Base-by-base conservation (phyloP, 371 early-diverging fungal genomes). In the Rhizopus arrhizus region DNA sequence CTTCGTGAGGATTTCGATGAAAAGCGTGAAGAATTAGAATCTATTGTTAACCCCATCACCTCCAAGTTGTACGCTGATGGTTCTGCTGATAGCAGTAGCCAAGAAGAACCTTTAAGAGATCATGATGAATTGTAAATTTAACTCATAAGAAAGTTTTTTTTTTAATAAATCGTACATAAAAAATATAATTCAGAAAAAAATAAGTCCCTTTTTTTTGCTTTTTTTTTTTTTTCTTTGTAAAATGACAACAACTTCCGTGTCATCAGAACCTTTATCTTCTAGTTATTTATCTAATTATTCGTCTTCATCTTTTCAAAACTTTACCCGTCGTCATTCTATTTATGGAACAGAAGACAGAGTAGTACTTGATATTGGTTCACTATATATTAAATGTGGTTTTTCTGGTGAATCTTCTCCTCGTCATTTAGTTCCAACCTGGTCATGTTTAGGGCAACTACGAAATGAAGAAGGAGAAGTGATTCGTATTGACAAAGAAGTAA, bases 41-140 rank as follows among this genome's bases (percentile, higher is more conserved):
- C 85, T 36, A 71, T 94, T 53, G 89, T 94, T 40, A 92, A 93
- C 82, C 94, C 95, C 63, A 93, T 95, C 74, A 90, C 89, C 58
- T 68, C 85, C 74, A 92, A 93, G 81, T 76, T 93, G 42, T 93
- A 94, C 70, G 86, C 80, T 58, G 82, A 76, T 59, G 82, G 77
- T 38, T 74, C 78, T 55, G 78, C 78, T 34, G 76, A 72, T 61
- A 48, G 48, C 31, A 72, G 75, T 53, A 82, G 80, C 42, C 80
- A 79, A 52, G 84, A 83, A 53, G 91, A 89, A 65, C 83, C 89
- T 47, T 78, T 85, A 62, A 74, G 77, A 55, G 84, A 80, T 65
- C 91, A 91, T 76, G 91, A 92, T 70, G 92, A 88, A 77, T 75
- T 88, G 75, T 88, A 86, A 85, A 76, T 56, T 43, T 43, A 36